These are phyloP conservation scores for Ogataea kodamae DNA, from an alignment of 805 yeast species.

Conservation along the genomic window DNA sequence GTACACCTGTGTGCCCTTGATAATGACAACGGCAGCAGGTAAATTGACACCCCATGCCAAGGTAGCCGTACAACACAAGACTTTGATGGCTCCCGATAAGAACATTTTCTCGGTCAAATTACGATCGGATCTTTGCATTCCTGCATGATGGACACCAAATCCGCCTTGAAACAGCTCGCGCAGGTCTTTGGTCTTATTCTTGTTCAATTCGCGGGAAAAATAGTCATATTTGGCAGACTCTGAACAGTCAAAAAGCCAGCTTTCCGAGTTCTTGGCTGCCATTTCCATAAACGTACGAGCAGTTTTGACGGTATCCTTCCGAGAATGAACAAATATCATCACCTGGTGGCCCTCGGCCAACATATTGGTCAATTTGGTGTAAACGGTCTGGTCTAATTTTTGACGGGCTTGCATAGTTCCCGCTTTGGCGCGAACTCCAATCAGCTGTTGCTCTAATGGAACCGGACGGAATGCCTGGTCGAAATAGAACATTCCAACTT, in stretches of 20 bases:
- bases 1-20: conserved; percentile 95
- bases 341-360: conserved; percentile 75
- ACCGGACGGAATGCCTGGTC: conserved; percentile 92
- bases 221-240: conserved; percentile 40
- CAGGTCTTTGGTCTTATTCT: conserved; percentile 73
- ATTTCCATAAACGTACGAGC: conserved; percentile 66
- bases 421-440: conserved; percentile 85
- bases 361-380: conserved; percentile 69
- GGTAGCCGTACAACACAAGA: conserved; percentile 93
- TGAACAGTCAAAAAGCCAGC: conserved; percentile 55
- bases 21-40: conserved; percentile 96
- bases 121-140: conserved; percentile 88
- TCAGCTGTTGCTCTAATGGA: conserved; percentile 81
- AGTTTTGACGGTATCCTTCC: conserved; percentile 87
- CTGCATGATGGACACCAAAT: conserved; percentile 96
- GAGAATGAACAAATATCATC: conserved; percentile 94
- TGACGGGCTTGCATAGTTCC: conserved; percentile 71
- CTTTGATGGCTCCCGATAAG: conserved; percentile 78
- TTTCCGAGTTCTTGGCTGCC: conserved; percentile 62
- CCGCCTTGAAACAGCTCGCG: conserved; percentile 78
- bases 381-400: conserved; percentile 70
- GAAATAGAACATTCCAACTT: conserved; percentile 90
- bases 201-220: conserved; percentile 61
- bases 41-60: conserved; percentile 99
- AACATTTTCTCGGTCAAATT: conserved; percentile 88